Conservation (phyloP, 768 basidiomycete genomes). For the Leccinum pellstonianum region DNA sequence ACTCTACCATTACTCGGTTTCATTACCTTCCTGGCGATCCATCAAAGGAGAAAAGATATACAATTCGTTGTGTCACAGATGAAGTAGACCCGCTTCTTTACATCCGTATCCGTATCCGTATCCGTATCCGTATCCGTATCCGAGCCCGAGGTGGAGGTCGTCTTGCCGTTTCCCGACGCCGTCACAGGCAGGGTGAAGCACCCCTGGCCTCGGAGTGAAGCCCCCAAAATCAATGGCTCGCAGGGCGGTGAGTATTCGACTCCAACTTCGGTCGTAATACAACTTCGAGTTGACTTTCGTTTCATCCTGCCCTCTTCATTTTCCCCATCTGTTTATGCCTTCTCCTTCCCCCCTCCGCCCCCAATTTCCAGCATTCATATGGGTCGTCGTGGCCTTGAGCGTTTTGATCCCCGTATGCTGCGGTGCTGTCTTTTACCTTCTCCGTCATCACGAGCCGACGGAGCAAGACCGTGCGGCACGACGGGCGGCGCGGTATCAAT, state of each 20-base stretch:
- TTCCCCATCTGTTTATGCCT: not conserved
- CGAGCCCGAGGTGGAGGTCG: not conserved
- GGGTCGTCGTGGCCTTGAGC: constrained; percentile 53
- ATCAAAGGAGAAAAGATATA: not conserved
- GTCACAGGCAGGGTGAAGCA: not conserved
- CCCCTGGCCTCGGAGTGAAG: constrained; percentile 25
- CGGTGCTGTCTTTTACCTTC: constrained; percentile 53
- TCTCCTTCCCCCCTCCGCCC: not conserved
- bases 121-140: not conserved
- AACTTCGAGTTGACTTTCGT: not conserved
- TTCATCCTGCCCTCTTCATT: not conserved
- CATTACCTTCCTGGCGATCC: too few species aligned
- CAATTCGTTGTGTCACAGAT: not conserved
- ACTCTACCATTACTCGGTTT: not conserved
- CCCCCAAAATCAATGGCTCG: constrained; percentile 53
- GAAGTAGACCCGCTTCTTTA: not conserved
- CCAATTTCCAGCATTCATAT: constrained; percentile 51
- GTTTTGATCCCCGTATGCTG: constrained; percentile 53
- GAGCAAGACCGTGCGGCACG: constrained; percentile 40
- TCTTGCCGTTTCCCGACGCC: not conserved
- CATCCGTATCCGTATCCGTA: not conserved
- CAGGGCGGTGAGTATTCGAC: constrained; percentile 40
- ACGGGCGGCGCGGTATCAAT: constrained; percentile 32
- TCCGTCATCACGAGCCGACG: constrained; percentile 48
- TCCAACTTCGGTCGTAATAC: too few species aligned